phyloP scores from a whole-genome alignment of 441 rosid genomes.

The Hypseocharis bilobata region DNA sequence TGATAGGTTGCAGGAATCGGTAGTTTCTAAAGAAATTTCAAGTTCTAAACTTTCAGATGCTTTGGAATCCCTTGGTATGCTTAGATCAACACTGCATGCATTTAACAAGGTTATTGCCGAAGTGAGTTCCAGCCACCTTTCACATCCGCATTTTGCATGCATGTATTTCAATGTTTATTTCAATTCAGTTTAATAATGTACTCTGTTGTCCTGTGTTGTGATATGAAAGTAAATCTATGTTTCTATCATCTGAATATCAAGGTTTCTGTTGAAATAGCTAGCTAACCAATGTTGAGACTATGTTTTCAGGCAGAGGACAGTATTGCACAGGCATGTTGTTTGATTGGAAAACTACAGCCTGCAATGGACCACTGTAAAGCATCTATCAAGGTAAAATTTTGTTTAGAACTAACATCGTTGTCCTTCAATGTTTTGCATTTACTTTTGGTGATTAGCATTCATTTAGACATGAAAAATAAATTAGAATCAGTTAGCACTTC shows the following conservation, averaged over 20 bases:
- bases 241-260: not conserved
- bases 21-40: conserved; percentile 30
- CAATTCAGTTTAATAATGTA: not conserved
- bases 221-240: not conserved
- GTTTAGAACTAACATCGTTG: not conserved
- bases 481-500: not conserved
- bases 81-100: conserved; percentile 54
- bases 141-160: not conserved
- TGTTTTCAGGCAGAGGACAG: conserved; percentile 56
- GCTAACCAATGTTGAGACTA: too few species aligned
- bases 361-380: conserved; percentile 60
- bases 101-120: conserved; percentile 69
- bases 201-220: not conserved
- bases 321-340: conserved; percentile 58
- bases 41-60: conserved; percentile 37
- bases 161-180: not conserved
- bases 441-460: not conserved
- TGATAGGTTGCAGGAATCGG: conserved; percentile 50
- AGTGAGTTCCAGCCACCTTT: conserved; percentile 36
- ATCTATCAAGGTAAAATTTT: conserved; percentile 46
- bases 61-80: conserved; percentile 38
- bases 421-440: too few species aligned
- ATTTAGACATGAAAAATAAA: not conserved
- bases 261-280: not conserved
- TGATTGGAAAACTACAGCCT: conserved; percentile 42